These are phyloP conservation scores for Torrubiella hemipterigena DNA, from an alignment of 2,329 filamentous ascomycete species.

Conservation along the genomic window DNA sequence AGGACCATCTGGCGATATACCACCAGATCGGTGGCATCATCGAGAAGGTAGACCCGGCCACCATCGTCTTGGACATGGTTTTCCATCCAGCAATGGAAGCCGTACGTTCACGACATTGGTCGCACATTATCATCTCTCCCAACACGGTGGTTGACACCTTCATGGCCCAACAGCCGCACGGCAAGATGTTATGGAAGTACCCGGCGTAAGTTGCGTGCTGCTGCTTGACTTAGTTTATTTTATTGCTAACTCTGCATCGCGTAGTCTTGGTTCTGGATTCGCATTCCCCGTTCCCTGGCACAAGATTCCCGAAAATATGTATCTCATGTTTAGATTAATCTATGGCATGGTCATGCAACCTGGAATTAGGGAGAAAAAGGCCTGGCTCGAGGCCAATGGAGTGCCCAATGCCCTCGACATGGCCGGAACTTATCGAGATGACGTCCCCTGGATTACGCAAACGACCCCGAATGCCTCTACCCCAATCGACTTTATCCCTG, in stretches of 20 bases:
- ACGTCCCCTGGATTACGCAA: slow-evolving; percentile 11
- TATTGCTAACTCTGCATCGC: not conserved
- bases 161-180: slow-evolving; percentile 23
- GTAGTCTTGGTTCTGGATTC: slow-evolving; percentile 28
- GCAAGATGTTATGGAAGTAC: slow-evolving; percentile 24
- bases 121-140: slow-evolving; percentile 26
- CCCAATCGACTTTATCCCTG: slow-evolving; percentile 10
- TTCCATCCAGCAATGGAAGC: slow-evolving; percentile 15
- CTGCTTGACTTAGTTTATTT: not conserved
- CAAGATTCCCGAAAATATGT: slow-evolving; percentile 17
- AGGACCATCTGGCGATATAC: slow-evolving; percentile 18
- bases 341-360: slow-evolving; percentile 17
- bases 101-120: slow-evolving; percentile 11
- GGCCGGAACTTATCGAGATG: slow-evolving; percentile 5
- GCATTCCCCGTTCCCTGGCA: slow-evolving; percentile 30
- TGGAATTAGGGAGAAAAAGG: slow-evolving; percentile 20
- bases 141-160: slow-evolving; percentile 29
- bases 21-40: slow-evolving; percentile 13
- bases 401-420: slow-evolving; percentile 9
- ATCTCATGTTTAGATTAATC: slow-evolving; percentile 18
- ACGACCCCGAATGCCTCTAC: slow-evolving; percentile 8
- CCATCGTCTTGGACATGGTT: slow-evolving; percentile 19
- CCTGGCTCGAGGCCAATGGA: slow-evolving; percentile 18
- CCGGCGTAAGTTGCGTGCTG: slow-evolving; percentile 20
- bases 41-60: slow-evolving; percentile 16